Percentiles rank a stretch among this genome's conserved stretches.
phyloP scores from a whole-genome alignment of 2,329 filamentous ascomycete species.

The Aspergillus felis region DNA sequence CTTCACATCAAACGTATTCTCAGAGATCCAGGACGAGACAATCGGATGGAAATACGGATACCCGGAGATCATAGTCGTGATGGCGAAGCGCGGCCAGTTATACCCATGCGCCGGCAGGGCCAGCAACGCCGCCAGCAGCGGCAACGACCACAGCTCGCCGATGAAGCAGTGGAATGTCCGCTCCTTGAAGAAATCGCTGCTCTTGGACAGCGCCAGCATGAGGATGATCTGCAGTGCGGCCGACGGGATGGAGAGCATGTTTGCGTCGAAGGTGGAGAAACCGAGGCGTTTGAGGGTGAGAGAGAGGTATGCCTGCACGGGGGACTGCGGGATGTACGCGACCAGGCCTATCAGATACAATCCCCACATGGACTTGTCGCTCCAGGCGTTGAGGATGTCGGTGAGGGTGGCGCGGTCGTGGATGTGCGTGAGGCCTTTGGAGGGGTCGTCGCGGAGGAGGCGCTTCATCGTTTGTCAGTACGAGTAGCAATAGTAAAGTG shows the following conservation, averaged over 20 bases:
- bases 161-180: slow-evolving; percentile 50
- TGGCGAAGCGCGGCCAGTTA: slow-evolving; percentile 48
- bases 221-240: slow-evolving; percentile 47
- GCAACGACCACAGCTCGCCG: slow-evolving; percentile 51
- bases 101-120: slow-evolving; percentile 40
- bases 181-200: slow-evolving; percentile 52
- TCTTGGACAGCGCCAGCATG: slow-evolving; percentile 45
- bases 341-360: slow-evolving; percentile 48
- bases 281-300: slow-evolving; percentile 44
- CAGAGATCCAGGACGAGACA: slow-evolving; percentile 25
- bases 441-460: slow-evolving; percentile 52
- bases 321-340: slow-evolving; percentile 45
- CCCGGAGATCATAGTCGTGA: slow-evolving; percentile 50
- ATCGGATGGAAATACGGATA: slow-evolving; percentile 56
- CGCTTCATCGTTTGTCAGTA: too few species aligned
- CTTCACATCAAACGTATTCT: slow-evolving; percentile 28
- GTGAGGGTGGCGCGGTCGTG: slow-evolving; percentile 42
- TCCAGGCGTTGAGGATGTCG: slow-evolving; percentile 46
- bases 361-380: slow-evolving; percentile 48
- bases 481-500: too few species aligned
- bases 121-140: slow-evolving; percentile 49
- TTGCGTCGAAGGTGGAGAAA: slow-evolving; percentile 28
- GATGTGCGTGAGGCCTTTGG: slow-evolving; percentile 48
- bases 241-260: slow-evolving; percentile 28
- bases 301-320: slow-evolving; percentile 51